Percentiles rank a stretch among this genome's conserved stretches.
Evolutionary conservation across 1,284 basidiomycete species (phyloP).

Genomic region (Malassezia furfur): DNA sequence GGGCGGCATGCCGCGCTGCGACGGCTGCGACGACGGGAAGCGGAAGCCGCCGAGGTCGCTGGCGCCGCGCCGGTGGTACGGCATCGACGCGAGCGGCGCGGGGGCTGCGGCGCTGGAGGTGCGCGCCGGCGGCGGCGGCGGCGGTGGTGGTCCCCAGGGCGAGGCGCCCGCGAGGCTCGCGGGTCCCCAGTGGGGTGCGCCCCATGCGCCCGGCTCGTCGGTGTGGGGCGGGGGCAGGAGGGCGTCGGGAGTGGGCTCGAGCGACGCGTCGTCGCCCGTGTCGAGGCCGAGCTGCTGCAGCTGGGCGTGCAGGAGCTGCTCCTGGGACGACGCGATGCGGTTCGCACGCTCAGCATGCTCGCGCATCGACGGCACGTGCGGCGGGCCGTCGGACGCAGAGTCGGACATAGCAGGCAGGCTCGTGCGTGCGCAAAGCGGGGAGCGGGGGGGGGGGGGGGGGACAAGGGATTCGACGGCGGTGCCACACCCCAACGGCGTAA

Average conservation of each 20-base stretch:
- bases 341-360: background rate
- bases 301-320: conserved; percentile 32
- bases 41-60: conserved; percentile 26
- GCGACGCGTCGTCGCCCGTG: conserved; percentile 16
- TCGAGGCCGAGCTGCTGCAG: conserved; percentile 36
- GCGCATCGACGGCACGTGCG: too few species aligned
- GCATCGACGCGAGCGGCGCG: background rate
- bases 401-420: too few species aligned
- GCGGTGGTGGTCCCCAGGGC: conserved; percentile 17
- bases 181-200: conserved; percentile 29
- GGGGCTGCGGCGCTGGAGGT: too few species aligned
- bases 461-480: background rate
- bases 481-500: background rate
- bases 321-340: conserved; percentile 20
- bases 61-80: conserved; percentile 29
- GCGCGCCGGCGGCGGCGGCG: conserved; percentile 8
- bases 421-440: too few species aligned
- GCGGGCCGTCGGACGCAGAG: too few species aligned
- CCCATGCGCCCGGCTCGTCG: conserved; percentile 21
- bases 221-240: background rate
- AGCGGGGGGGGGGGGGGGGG: too few species aligned
- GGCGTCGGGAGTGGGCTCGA: background rate
- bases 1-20: conserved; percentile 9
- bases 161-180: conserved; percentile 20
- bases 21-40: conserved; percentile 20